Evolutionary conservation across 164 flowering plant species (phyloP).

Genomic region (Piper betle): DNA sequence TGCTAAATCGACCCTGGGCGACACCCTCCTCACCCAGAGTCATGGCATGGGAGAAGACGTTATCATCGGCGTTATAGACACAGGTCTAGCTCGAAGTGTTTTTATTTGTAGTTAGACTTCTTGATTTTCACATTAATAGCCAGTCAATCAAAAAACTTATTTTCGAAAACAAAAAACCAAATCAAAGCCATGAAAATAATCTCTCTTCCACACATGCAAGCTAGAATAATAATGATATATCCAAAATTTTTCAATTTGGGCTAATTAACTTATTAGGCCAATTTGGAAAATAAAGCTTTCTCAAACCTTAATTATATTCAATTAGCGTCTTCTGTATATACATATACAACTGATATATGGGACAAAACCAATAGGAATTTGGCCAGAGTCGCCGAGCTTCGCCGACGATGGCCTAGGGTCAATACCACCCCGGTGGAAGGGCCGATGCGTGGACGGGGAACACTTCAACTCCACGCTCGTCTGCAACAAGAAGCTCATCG

Average conservation of each 20-base stretch:
- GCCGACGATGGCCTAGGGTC: constrained; percentile 6
- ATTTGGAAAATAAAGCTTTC: too few relatives aligned
- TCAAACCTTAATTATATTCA: too few relatives aligned
- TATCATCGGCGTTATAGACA: constrained; percentile 36
- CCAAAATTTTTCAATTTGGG: too few relatives aligned
- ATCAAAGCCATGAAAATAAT: too few relatives aligned
- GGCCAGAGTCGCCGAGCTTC: constrained; percentile 12
- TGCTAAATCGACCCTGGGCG: not conserved
- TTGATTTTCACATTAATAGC: constrained; percentile 12
- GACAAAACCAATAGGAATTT: not conserved
- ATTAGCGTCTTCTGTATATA: not conserved
- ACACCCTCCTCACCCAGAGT: constrained; percentile 13
- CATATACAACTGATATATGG: too few relatives aligned
- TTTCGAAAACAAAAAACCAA: too few relatives aligned
- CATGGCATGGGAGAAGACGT: constrained; percentile 24
- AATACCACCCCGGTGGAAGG: constrained; percentile 6
- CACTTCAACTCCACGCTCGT: constrained; percentile 3
- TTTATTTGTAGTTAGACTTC: not conserved
- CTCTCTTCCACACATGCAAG: too few relatives aligned
- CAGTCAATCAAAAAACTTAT: too few relatives aligned
- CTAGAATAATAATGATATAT: too few relatives aligned
- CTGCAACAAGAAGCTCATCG: constrained; percentile 7
- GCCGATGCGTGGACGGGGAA: not conserved
- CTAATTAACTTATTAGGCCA: too few relatives aligned
- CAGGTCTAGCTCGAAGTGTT: constrained; percentile 19